Base-by-base conservation (phyloP, 83 land plant species). In the Diphasiastrum complanatum region DNA sequence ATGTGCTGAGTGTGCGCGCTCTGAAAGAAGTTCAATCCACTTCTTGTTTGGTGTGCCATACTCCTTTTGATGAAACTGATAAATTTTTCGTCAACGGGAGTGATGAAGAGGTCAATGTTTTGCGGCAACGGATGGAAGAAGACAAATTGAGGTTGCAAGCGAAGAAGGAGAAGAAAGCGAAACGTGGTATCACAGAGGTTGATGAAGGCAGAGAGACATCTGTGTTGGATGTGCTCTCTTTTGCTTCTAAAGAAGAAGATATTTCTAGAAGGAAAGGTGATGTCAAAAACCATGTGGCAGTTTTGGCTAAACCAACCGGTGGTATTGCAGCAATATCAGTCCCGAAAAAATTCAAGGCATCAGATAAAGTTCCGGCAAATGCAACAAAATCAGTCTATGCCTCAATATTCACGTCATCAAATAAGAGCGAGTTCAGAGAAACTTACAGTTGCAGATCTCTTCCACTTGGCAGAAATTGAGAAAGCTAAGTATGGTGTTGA, bases 371-470 rank as follows among this genome's bases (percentile, higher is more conserved):
- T 3, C 97, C 97, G 29, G 71, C 69, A 5, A 72, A 85, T 75
- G 97, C 97, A 2, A 85, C 78, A 1, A 82, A 82, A 69, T 81
- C 81, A 48, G 87, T 92, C 0, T 92, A 85, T 78, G 87, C 86
- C 1, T 92, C 97, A 0, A 85, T 92, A 16, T 92, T 92, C 57
- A 85, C 91, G 16, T 92, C 97, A 0, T 92, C 97, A 0, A 88
- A 65, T 74, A 85, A 83, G 59, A 53, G 64, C 32, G 68, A 78
- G 19, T 60, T 85, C 49, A 87, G 72, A 64, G 97, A 92, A 75
- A 92, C 97, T 2, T 92, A 70, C 48, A 34, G 62, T 10, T 92
- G 97, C 73, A 81, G 97, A 49, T 83, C 97, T 49, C 87, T 92
- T 41, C 97, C 97, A 6, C 81, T 92, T 27, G 97, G 95, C 26